phyloP scores from a whole-genome alignment of 2,329 filamentous ascomycete species.

The Neocucurbitaria cava region DNA sequence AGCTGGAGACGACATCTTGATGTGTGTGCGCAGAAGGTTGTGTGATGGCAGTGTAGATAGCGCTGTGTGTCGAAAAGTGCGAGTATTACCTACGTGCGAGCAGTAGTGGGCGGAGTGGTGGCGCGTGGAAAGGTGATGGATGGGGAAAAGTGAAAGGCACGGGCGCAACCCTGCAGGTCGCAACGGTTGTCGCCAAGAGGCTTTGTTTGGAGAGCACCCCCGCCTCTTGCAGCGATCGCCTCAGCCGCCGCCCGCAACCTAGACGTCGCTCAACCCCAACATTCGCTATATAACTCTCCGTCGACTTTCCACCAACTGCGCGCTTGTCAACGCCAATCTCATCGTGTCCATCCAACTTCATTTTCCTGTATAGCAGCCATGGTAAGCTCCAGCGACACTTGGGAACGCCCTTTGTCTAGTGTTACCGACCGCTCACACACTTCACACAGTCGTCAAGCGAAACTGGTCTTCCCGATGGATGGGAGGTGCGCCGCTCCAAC shows the following conservation, averaged over 20 bases:
- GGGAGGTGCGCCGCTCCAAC: constrained; percentile 98
- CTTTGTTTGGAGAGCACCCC: constrained; percentile 22
- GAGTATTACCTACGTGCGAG: not conserved
- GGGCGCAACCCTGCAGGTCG: not conserved
- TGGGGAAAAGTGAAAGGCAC: not conserved
- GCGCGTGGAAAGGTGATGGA: not conserved
- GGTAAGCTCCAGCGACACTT: constrained; percentile 29
- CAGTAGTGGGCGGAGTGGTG: not conserved
- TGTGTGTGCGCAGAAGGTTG: not conserved
- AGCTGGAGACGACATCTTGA: constrained; percentile 48
- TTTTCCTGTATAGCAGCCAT: constrained; percentile 20
- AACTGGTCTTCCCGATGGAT: constrained; percentile 77
- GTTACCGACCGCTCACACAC: constrained; percentile 32
- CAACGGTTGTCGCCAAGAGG: constrained; percentile 1
- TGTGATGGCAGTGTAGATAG: not conserved
- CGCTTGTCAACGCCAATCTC: not conserved
- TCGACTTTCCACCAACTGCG: constrained; percentile 1
- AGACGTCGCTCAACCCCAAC: constrained; percentile 18
- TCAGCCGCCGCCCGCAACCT: constrained; percentile 15
- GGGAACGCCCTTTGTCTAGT: constrained; percentile 1
- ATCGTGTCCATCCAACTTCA: not conserved
- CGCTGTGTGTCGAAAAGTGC: not conserved
- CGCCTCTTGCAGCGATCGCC: constrained; percentile 31
- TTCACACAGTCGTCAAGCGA: constrained; percentile 35
- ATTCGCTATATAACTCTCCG: constrained; percentile 4